A percentile compares a stretch with the other conserved stretches of the same genome.
Evolutionary conservation across 73 alveolate genomes (phyloP).

Genomic region (Tetrahymena malaccensis): DNA sequence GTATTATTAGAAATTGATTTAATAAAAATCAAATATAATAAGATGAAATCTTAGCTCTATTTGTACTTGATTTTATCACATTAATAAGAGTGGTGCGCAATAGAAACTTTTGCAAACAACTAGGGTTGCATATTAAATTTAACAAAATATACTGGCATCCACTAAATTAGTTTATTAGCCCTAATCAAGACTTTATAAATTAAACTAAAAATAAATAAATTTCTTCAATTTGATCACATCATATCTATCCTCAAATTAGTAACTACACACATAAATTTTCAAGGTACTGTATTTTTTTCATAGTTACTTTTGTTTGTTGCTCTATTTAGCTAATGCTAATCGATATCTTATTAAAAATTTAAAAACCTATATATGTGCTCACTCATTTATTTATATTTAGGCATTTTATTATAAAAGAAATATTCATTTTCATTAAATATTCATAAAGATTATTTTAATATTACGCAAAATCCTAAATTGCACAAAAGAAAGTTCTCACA

Average conservation of each 20-base stretch:
- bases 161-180: background rate
- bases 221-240: background rate
- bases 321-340: no score
- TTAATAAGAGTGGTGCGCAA: background rate
- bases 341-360: background rate
- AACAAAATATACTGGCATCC: background rate
- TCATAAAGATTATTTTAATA: background rate
- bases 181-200: background rate
- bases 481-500: background rate
- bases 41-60: background rate
- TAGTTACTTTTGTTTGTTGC: background rate
- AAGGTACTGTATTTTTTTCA: background rate
- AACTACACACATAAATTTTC: background rate
- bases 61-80: background rate
- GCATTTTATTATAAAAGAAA: background rate
- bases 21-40: background rate
- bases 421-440: background rate
- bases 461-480: background rate
- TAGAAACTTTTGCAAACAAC: background rate
- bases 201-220: background rate
- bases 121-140: background rate
- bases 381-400: background rate
- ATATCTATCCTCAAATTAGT: background rate
- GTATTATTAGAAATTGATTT: background rate
- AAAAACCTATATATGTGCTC: background rate